These are phyloP conservation scores for Haplosporangium sp. DNA, from an alignment of 371 early-diverging fungal genomes.

Conservation along the genomic window DNA sequence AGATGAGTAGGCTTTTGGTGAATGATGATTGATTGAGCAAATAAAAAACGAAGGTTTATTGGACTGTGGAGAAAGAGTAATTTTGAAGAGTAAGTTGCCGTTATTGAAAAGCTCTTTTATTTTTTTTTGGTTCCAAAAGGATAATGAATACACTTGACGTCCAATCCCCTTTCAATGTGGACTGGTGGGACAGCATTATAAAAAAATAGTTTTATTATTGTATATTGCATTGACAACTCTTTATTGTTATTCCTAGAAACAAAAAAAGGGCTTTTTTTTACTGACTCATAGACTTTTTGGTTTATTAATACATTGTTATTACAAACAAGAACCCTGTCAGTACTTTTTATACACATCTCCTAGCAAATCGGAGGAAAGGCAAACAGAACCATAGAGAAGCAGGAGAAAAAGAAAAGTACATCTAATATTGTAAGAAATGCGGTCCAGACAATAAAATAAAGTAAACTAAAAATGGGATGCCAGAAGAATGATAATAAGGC, in stretches of 20 bases:
- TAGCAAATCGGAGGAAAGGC: constrained; percentile 1
- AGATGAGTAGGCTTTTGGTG: neutral
- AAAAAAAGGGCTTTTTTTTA: neutral
- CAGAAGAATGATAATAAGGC: neutral
- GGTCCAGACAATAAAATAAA: too few species aligned
- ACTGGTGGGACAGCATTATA: constrained; percentile 5
- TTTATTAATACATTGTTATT: too few species aligned
- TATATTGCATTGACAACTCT: neutral
- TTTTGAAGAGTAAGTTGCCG: neutral
- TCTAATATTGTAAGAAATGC: too few species aligned
- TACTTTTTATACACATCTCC: neutral
- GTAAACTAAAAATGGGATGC: neutral
- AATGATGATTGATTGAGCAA: neutral
- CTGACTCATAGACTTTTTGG: neutral
- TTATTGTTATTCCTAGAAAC: too few species aligned
- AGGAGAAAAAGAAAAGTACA: neutral
- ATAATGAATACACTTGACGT: neutral
- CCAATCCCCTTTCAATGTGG: neutral
- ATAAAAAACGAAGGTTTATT: neutral
- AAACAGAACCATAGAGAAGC: neutral
- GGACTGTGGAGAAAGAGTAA: constrained; percentile 1
- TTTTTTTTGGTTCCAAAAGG: neutral
- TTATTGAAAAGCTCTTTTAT: neutral
- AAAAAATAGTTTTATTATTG: neutral
- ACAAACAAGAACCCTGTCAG: neutral